Conservation (phyloP, 495 filamentous ascomycete species). For the Penicillium taxi region DNA sequence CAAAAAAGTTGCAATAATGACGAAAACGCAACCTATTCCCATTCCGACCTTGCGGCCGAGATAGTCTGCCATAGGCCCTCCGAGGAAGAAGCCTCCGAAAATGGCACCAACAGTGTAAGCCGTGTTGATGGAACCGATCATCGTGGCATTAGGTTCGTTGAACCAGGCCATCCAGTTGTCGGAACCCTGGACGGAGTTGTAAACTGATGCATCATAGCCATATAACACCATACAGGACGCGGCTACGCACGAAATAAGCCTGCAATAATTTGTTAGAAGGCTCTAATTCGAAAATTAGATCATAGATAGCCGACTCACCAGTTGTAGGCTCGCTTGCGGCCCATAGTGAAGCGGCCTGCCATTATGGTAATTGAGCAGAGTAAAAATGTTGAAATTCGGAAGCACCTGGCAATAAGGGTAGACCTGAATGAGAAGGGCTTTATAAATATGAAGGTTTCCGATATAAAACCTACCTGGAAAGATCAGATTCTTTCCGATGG, state of each 20-base stretch:
- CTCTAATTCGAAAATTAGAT: background rate
- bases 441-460: constrained; percentile 1
- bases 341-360: constrained; percentile 11
- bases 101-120: constrained; percentile 58
- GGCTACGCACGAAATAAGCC: constrained; percentile 55
- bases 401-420: no score
- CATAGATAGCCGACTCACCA: constrained; percentile 22
- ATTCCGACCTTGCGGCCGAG: constrained; percentile 52
- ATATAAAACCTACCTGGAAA: background rate
- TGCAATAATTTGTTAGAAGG: constrained; percentile 10
- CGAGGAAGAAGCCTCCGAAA: constrained; percentile 53
- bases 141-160: constrained; percentile 40
- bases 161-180: constrained; percentile 54
- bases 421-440: no score
- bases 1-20: constrained; percentile 55
- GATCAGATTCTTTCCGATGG: no score
- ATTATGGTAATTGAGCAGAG: constrained; percentile 6
- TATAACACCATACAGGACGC: constrained; percentile 62
- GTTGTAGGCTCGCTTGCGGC: constrained; percentile 33
- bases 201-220: constrained; percentile 60
- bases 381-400: background rate
- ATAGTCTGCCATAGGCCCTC: constrained; percentile 49
- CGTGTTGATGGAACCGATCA: constrained; percentile 53
- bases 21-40: constrained; percentile 47
- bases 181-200: constrained; percentile 54